phyloP scores from a whole-genome alignment of 1,139 yeast species.

The Arxiozyma bovina region DNA sequence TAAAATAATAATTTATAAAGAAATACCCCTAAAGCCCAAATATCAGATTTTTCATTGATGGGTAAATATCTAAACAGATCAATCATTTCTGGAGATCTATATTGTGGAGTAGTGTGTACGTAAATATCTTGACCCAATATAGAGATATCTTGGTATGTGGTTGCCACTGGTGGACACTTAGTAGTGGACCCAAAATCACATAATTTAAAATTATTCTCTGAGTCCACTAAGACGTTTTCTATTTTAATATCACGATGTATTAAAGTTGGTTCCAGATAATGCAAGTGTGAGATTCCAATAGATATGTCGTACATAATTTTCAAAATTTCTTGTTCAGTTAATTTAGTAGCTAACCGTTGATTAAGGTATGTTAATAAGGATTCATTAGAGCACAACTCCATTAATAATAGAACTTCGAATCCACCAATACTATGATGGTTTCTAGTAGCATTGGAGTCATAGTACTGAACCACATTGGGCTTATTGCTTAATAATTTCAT shows the following conservation, averaged over 20 bases:
- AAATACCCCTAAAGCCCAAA: constrained; percentile 96
- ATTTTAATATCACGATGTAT: constrained; percentile 91
- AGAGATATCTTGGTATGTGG: constrained; percentile 37
- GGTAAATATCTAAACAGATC: constrained; percentile 79
- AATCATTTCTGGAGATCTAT: constrained; percentile 93
- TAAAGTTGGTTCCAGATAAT: constrained; percentile 67
- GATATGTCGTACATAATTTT: constrained; percentile 77
- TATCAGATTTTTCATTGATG: constrained; percentile 87
- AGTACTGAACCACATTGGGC: constrained; percentile 73
- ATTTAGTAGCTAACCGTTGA: constrained; percentile 66
- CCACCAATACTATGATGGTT: constrained; percentile 26
- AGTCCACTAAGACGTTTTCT: constrained; percentile 82
- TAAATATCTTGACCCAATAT: constrained; percentile 74
- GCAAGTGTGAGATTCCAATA: constrained; percentile 81
- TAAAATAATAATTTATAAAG: constrained; percentile 85
- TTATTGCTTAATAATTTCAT: constrained; percentile 77
- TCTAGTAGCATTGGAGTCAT: constrained; percentile 92
- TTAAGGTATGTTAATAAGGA: constrained; percentile 93
- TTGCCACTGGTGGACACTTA: constrained; percentile 40
- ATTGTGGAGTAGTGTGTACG: constrained; percentile 92
- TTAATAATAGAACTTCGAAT: constrained; percentile 81
- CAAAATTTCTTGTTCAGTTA: constrained; percentile 73
- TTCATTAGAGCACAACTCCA: constrained; percentile 85
- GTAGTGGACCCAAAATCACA: constrained; percentile 95
- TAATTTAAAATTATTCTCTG: constrained; percentile 62